A percentile compares a stretch with the other conserved stretches of the same genome.
phyloP scores from a whole-genome alignment of 116 monocot species.

The Iris pallida region DNA sequence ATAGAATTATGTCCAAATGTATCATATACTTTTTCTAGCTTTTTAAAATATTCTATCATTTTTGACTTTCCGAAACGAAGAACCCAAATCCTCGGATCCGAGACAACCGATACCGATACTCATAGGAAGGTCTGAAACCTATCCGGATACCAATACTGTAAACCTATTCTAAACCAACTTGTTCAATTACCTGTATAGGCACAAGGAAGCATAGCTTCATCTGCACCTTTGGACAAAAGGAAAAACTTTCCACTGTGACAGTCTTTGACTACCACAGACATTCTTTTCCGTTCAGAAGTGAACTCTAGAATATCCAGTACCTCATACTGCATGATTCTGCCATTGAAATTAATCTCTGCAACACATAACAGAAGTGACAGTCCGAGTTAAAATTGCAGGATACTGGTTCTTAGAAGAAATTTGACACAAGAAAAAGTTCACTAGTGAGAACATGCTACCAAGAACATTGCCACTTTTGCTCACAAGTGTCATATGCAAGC shows the following conservation, averaged over 20 bases:
- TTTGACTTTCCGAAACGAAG: no score
- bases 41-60: no score
- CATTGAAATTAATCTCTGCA: constrained; percentile 73
- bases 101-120: no score
- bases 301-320: constrained; percentile 89
- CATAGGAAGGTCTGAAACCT: no score
- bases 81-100: no score
- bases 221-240: constrained; percentile 92
- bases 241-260: constrained; percentile 66
- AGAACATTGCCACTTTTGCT: constrained; percentile 59
- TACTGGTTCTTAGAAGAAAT: neutral
- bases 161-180: no score
- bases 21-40: no score
- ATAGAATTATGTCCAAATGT: no score
- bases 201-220: constrained; percentile 85
- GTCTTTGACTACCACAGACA: constrained; percentile 89
- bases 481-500: constrained; percentile 69
- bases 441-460: constrained; percentile 31
- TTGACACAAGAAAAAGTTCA: neutral
- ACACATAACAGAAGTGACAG: constrained; percentile 10
- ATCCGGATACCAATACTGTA: no score
- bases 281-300: constrained; percentile 96
- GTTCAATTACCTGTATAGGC: constrained; percentile 50
- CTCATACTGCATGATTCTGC: constrained; percentile 58
- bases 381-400: neutral